Conservation (phyloP, 148 eudicot genomes). For the Camellia granthamiana region DNA sequence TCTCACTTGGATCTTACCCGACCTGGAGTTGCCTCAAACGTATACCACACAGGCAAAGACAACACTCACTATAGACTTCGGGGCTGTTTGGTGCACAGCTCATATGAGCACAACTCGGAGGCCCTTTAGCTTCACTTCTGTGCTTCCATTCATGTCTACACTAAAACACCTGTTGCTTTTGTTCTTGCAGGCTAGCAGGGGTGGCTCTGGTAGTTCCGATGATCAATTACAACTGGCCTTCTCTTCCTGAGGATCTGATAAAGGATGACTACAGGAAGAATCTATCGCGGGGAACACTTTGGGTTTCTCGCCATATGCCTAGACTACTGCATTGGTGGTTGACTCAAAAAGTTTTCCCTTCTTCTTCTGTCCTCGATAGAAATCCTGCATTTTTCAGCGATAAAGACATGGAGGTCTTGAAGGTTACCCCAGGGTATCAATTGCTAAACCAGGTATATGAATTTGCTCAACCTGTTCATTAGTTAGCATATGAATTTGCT, state of each 20-base stretch:
- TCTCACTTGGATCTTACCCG: constrained; percentile 59
- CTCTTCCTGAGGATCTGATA: constrained; percentile 45
- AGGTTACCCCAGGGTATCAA: constrained; percentile 58
- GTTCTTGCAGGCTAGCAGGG: constrained; percentile 53
- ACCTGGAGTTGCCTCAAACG: constrained; percentile 56
- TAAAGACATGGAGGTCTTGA: constrained; percentile 56
- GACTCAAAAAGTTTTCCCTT: constrained; percentile 57
- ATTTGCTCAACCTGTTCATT: not conserved
- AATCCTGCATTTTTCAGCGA: constrained; percentile 56
- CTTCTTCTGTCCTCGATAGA: constrained; percentile 51
- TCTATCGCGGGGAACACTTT: constrained; percentile 36
- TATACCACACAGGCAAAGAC: constrained; percentile 51
- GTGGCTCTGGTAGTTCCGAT: constrained; percentile 61
- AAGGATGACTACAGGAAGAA: constrained; percentile 61
- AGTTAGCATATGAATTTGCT: not conserved
- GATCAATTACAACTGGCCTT: constrained; percentile 62
- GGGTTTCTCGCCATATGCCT: constrained; percentile 42
- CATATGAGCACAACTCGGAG: too few species aligned
- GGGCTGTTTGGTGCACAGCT: too few species aligned
- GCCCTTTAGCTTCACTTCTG: too few species aligned
- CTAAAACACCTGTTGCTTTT: constrained; percentile 1
- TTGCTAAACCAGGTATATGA: constrained; percentile 51
- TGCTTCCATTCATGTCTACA: not conserved
- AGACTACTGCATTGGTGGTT: constrained; percentile 66
- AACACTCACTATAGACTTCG: constrained; percentile 1